A percentile compares a stretch with the other conserved stretches of the same genome.
Conservation (phyloP, 345 rosid genomes). For the Populus ilicifolia region DNA sequence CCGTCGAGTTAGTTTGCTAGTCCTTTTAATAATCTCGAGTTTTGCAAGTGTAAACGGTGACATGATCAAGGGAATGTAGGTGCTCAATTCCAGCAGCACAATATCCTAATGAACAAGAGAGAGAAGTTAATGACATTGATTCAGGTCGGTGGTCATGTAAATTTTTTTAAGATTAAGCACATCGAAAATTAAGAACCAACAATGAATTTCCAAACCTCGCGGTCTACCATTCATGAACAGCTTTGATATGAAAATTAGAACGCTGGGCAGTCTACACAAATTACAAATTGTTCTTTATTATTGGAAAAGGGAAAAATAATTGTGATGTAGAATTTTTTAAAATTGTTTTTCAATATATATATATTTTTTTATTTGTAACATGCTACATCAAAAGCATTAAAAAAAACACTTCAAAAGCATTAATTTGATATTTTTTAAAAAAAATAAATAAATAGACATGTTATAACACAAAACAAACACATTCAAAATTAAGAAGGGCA, state of each 20-base stretch:
- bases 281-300: no score
- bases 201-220: neutral
- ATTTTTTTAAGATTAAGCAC: neutral
- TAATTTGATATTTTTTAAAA: no score
- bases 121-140: neutral
- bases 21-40: neutral
- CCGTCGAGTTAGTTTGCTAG: constrained; percentile 44
- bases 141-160: neutral
- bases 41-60: constrained; percentile 10
- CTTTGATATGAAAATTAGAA: neutral
- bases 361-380: no score
- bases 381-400: no score
- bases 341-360: no score
- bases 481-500: no score
- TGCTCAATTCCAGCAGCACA: neutral
- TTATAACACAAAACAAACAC: no score
- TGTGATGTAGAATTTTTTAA: no score
- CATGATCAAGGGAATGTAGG: neutral
- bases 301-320: no score
- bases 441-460: no score
- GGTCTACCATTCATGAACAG: neutral
- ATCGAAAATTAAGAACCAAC: neutral
- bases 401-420: no score
- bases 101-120: neutral
- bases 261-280: neutral